phyloP scores from a whole-genome alignment of 192 early-diverging fungal genomes.

The Mortierella alpina region DNA sequence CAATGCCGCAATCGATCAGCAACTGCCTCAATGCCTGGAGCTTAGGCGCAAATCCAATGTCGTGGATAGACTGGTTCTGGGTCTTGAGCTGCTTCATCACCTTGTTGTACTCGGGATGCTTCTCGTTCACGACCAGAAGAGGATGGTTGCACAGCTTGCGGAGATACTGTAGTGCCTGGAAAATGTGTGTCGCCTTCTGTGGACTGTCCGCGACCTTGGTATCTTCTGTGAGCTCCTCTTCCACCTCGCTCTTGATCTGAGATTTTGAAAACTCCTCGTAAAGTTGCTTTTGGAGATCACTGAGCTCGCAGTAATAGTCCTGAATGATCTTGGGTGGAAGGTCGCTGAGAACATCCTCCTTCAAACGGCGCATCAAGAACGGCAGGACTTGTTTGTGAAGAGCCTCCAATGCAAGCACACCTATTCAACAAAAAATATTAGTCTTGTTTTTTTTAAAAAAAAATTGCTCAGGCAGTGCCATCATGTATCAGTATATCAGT shows the following conservation, averaged over 20 bases:
- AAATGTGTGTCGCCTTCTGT: constrained; percentile 82
- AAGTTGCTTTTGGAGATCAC: constrained; percentile 85
- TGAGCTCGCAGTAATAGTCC: constrained; percentile 98
- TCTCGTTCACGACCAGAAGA: constrained; percentile 85
- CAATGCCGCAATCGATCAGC: constrained; percentile 95
- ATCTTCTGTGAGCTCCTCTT: constrained; percentile 58
- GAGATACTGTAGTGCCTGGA: constrained; percentile 98
- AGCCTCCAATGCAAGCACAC: constrained; percentile 90
- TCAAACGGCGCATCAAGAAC: constrained; percentile 94
- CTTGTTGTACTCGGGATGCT: constrained; percentile 85
- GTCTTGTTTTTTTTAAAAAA: background rate
- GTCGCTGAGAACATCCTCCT: constrained; percentile 97
- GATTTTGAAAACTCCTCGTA: constrained; percentile 95
- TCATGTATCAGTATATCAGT: background rate
- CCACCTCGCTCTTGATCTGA: constrained; percentile 62
- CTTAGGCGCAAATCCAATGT: constrained; percentile 89
- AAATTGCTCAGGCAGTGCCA: background rate
- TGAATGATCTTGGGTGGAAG: constrained; percentile 99
- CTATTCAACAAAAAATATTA: constrained; percentile 34
- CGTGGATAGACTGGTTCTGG: constrained; percentile 69
- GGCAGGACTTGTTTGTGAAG: constrained; percentile 97
- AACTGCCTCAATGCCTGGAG: constrained; percentile 91
- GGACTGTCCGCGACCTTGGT: constrained; percentile 51
- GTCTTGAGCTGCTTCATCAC: constrained; percentile 71
- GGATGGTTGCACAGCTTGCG: constrained; percentile 97